Conservation (phyloP, 106 monocot species). For the Dendrobium huoshanense region DNA sequence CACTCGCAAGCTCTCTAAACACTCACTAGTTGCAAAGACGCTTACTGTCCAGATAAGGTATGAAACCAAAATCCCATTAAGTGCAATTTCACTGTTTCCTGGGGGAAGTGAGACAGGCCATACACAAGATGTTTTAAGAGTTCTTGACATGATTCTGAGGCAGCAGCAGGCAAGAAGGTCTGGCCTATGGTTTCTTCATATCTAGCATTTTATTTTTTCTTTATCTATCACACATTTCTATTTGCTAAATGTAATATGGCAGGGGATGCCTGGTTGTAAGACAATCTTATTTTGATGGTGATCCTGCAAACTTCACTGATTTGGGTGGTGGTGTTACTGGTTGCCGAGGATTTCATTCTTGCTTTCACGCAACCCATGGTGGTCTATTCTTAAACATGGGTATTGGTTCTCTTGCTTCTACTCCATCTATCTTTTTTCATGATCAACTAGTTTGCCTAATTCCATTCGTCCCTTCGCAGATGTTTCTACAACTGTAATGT, state of each 20-base stretch:
- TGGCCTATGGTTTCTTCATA: constrained; percentile 6
- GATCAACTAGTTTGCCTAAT: not conserved
- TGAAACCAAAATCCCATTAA: constrained; percentile 52
- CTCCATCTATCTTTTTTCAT: not conserved
- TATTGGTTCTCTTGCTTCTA: constrained; percentile 17
- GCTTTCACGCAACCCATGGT: constrained; percentile 47
- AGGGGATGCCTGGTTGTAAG: constrained; percentile 74
- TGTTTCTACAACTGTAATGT: constrained; percentile 73
- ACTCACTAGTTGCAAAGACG: constrained; percentile 20
- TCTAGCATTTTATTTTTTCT: not conserved
- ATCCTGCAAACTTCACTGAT: constrained; percentile 32
- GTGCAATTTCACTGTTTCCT: constrained; percentile 31
- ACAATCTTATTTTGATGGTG: constrained; percentile 66
- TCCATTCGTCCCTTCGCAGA: constrained; percentile 25
- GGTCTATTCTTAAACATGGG: constrained; percentile 82
- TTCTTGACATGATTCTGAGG: constrained; percentile 65
- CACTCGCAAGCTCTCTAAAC: constrained; percentile 40
- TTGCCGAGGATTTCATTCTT: constrained; percentile 64
- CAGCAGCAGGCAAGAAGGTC: constrained; percentile 75
- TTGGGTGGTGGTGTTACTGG: constrained; percentile 74
- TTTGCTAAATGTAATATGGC: constrained; percentile 6
- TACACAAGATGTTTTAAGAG: constrained; percentile 54
- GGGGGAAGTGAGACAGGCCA: constrained; percentile 33
- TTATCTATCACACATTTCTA: not conserved
- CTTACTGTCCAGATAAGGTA: constrained; percentile 48